A percentile compares a stretch with the other conserved stretches of the same genome.
Conservation (phyloP, 257 asterid species). For the Thymus quinquecostatus region DNA sequence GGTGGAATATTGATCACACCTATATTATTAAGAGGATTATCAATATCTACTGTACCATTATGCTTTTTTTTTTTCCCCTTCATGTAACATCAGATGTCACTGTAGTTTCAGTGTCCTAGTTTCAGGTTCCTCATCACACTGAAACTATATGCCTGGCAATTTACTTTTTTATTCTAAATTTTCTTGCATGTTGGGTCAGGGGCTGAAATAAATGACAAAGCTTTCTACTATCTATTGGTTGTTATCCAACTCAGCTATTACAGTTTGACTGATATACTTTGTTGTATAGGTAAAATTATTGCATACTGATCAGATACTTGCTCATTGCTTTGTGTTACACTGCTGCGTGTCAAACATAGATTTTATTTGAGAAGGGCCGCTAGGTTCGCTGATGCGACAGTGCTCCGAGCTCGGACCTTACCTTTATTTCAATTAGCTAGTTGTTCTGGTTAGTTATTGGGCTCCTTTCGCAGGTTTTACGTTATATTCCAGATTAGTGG, state of each 20-base stretch:
- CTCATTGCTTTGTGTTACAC: background rate
- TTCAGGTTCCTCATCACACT: conserved; percentile 14
- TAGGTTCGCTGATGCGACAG: too few relatives aligned
- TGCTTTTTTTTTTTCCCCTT: background rate
- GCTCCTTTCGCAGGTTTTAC: too few relatives aligned
- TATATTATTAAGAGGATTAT: background rate
- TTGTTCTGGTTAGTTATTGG: too few relatives aligned
- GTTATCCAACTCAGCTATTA: background rate
- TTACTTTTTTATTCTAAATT: background rate
- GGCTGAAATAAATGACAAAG: background rate
- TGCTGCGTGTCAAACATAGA: too few relatives aligned
- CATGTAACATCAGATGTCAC: conserved; percentile 17
- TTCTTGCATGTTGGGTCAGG: conserved; percentile 10
- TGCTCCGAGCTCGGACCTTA: too few relatives aligned
- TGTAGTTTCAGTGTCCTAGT: background rate
- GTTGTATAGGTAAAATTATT: conserved; percentile 6
- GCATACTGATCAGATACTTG: conserved; percentile 13
- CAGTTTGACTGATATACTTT: conserved; percentile 12
- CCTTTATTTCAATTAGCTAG: too few relatives aligned
- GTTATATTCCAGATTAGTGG: too few relatives aligned
- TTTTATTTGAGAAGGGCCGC: too few relatives aligned
- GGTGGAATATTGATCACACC: conserved; percentile 5
- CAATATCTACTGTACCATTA: background rate
- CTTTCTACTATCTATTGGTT: conserved; percentile 7
- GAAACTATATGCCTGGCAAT: conserved; percentile 7